A percentile compares a stretch with the other conserved stretches of the same genome.
Conservation (phyloP, 2,329 filamentous ascomycete species). For the Cordyceps fumosorosea region DNA sequence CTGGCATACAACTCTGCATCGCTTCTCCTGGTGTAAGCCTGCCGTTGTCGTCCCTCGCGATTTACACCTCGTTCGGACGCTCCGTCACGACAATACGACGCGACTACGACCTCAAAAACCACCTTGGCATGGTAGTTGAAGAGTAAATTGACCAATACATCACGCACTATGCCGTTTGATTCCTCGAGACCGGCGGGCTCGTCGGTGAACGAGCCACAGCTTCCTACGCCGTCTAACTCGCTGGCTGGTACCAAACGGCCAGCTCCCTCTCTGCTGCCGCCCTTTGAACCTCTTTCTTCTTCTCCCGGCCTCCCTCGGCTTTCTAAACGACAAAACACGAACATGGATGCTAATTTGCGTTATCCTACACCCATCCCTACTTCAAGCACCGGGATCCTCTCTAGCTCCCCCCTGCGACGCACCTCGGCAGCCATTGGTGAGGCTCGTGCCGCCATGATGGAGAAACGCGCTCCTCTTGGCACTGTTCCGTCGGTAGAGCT, state of each 20-base stretch:
- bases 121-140: not conserved
- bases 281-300: constrained; percentile 75
- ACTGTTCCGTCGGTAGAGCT: constrained; percentile 78
- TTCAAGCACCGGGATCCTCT: constrained; percentile 85
- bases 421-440: constrained; percentile 48
- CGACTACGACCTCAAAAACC: not conserved
- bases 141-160: not conserved
- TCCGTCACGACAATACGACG: not conserved
- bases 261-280: constrained; percentile 63
- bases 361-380: constrained; percentile 94
- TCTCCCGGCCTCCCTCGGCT: constrained; percentile 66
- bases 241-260: constrained; percentile 51
- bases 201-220: constrained; percentile 10
- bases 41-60: not conserved
- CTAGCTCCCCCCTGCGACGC: constrained; percentile 68
- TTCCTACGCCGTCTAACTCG: constrained; percentile 16
- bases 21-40: constrained; percentile 7
- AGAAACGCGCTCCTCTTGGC: constrained; percentile 75
- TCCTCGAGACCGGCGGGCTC: constrained; percentile 1
- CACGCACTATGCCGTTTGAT: constrained; percentile 11
- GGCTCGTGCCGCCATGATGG: constrained; percentile 31
- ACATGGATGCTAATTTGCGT: constrained; percentile 46
- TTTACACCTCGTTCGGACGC: not conserved
- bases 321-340: constrained; percentile 57
- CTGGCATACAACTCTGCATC: not conserved